Conservation (phyloP, 2,329 filamentous ascomycete genomes). For the Remersonia thermophila region DNA sequence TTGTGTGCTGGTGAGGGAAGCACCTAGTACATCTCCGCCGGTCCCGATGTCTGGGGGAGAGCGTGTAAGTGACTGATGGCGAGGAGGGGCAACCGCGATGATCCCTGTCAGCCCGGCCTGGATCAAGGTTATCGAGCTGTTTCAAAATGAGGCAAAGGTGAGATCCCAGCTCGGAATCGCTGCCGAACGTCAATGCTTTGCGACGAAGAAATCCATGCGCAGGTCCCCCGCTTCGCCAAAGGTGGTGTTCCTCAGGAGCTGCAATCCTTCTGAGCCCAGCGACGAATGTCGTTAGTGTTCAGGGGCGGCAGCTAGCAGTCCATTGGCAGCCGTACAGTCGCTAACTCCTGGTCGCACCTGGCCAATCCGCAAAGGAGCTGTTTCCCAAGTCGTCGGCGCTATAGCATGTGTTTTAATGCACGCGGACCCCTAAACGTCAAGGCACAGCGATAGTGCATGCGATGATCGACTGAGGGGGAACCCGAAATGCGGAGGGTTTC, state of each 20-base stretch:
- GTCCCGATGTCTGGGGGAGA: background rate
- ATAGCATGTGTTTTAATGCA: constrained; percentile 15
- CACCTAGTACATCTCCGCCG: constrained; percentile 12
- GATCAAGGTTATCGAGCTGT: constrained; percentile 6
- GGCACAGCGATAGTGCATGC: constrained; percentile 1
- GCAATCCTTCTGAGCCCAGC: no score
- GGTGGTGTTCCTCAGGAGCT: no score
- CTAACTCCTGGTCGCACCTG: constrained; percentile 4
- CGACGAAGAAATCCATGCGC: no score
- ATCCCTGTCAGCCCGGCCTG: constrained; percentile 7
- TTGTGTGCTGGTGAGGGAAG: background rate
- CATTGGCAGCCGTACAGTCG: no score
- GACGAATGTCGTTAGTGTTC: no score
- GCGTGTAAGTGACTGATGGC: constrained; percentile 5
- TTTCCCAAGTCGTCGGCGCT: constrained; percentile 2
- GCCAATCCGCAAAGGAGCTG: constrained; percentile 7
- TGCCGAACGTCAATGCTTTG: constrained; percentile 5
- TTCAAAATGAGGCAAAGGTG: constrained; percentile 5
- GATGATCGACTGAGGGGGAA: background rate
- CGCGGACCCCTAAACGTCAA: constrained; percentile 4
- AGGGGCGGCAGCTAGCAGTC: no score
- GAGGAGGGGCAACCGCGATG: constrained; percentile 3
- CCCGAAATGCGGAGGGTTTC: no score
- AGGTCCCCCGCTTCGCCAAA: no score
- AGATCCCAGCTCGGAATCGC: constrained; percentile 5